phyloP scores from a whole-genome alignment of 495 filamentous ascomycete species.

The Xylona heveae region DNA sequence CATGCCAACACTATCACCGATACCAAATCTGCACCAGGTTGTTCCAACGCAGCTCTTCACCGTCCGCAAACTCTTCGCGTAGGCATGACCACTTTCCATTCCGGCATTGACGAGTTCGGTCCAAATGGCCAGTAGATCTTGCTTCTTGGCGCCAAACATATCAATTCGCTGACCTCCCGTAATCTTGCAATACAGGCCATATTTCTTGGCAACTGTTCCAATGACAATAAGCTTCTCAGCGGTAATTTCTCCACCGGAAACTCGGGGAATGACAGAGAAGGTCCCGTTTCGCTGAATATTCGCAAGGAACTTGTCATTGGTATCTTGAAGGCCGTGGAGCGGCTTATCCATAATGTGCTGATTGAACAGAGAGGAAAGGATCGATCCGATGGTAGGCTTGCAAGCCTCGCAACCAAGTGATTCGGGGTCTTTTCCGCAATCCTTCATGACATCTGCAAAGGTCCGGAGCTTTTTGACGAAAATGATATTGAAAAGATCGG shows the following conservation, averaged over 20 bases:
- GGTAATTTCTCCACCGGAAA: conserved; percentile 79
- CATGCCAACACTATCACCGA: conserved; percentile 95
- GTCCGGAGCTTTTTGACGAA: conserved; percentile 60
- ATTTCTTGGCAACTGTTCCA: conserved; percentile 75
- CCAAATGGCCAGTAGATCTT: conserved; percentile 85
- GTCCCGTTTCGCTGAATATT: conserved; percentile 94
- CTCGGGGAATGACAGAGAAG: conserved; percentile 73
- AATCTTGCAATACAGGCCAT: conserved; percentile 81
- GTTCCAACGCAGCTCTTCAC: conserved; percentile 92
- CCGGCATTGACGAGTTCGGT: conserved; percentile 62
- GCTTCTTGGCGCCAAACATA: conserved; percentile 86
- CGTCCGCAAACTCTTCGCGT: conserved; percentile 78
- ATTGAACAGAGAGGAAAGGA: conserved; percentile 73
- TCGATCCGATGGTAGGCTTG: conserved; percentile 73
- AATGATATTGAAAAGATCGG: conserved; percentile 80
- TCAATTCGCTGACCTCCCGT: conserved; percentile 91
- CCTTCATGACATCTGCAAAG: conserved; percentile 63
- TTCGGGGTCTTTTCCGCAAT: conserved; percentile 48
- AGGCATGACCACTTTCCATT: conserved; percentile 92
- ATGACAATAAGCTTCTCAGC: conserved; percentile 79
- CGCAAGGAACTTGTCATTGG: conserved; percentile 80
- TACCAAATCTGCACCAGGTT: conserved; percentile 86
- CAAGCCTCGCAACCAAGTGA: conserved; percentile 83
- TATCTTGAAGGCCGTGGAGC: conserved; percentile 71
- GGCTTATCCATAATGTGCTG: conserved; percentile 61